These are phyloP conservation scores for Phytophthora boehmeriae DNA, from an alignment of 352 stramenopile species.

Conservation along the genomic window DNA sequence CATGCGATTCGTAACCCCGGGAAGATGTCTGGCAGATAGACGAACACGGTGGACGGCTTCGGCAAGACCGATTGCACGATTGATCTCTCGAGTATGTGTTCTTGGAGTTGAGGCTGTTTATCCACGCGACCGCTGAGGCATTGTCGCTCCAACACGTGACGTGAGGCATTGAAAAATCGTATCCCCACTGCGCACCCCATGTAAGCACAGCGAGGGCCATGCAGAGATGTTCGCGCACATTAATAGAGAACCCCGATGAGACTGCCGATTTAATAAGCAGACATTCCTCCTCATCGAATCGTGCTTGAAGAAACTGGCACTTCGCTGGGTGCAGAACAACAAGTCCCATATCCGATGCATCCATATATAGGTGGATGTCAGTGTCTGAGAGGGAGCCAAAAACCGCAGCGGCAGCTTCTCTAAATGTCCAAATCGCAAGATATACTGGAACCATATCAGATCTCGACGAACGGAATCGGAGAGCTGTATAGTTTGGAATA, in stretches of 20 bases:
- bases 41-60: constrained; percentile 3
- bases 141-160: neutral
- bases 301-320: constrained; percentile 14
- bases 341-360: constrained; percentile 3
- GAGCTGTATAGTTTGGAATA: neutral
- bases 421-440: too few species aligned
- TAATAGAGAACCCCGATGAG: neutral
- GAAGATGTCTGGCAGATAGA: constrained; percentile 4
- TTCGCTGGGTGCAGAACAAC: constrained; percentile 9
- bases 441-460: constrained; percentile 4
- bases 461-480: neutral
- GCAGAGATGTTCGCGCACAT: neutral
- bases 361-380: constrained; percentile 18
- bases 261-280: neutral
- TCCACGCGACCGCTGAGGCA: neutral
- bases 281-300: constrained; percentile 11
- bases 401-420: constrained; percentile 9
- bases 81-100: neutral
- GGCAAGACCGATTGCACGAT: constrained; percentile 1
- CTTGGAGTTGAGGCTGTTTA: neutral
- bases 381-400: constrained; percentile 1
- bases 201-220: neutral
- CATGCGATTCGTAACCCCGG: constrained; percentile 9
- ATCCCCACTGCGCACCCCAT: neutral
- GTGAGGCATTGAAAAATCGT: neutral